phyloP scores from a whole-genome alignment of 2,329 filamentous ascomycete species.

The Diaporthe ilicicola region DNA sequence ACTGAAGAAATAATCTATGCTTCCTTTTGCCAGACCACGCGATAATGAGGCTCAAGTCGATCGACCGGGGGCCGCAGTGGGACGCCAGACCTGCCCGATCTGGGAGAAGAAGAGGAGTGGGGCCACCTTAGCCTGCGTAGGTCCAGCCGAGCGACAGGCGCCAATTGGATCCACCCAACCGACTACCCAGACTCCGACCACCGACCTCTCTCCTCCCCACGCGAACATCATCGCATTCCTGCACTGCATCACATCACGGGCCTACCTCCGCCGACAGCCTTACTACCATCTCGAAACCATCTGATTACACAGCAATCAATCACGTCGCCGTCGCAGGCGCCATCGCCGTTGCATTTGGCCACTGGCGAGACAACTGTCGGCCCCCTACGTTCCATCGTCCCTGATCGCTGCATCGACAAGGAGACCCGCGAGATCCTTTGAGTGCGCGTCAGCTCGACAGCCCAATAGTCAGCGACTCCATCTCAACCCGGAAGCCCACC shows the following conservation, averaged over 20 bases:
- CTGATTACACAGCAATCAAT: background rate
- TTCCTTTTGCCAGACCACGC: background rate
- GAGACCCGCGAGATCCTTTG: constrained; percentile 25
- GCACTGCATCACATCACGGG: constrained; percentile 17
- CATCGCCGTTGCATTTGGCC: background rate
- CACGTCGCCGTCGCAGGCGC: background rate
- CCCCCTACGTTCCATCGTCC: background rate
- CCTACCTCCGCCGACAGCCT: constrained; percentile 3
- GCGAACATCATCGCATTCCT: constrained; percentile 5
- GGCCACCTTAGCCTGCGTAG: background rate
- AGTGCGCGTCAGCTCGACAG: constrained; percentile 25
- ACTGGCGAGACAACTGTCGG: background rate
- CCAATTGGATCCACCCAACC: constrained; percentile 8
- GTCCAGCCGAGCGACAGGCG: background rate
- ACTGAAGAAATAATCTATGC: background rate
- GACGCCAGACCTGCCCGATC: background rate
- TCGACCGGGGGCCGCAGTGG: background rate
- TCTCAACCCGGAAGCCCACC: background rate
- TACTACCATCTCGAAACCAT: constrained; percentile 24
- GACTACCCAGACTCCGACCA: constrained; percentile 13
- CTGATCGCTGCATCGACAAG: constrained; percentile 22
- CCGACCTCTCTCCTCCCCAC: constrained; percentile 22
- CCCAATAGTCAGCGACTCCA: constrained; percentile 23
- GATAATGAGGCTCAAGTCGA: background rate
- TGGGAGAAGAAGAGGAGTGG: constrained; percentile 2